These are phyloP conservation scores for Pseudocercospora fuligena DNA, from an alignment of 2,329 filamentous ascomycete genomes.

Conservation along the genomic window DNA sequence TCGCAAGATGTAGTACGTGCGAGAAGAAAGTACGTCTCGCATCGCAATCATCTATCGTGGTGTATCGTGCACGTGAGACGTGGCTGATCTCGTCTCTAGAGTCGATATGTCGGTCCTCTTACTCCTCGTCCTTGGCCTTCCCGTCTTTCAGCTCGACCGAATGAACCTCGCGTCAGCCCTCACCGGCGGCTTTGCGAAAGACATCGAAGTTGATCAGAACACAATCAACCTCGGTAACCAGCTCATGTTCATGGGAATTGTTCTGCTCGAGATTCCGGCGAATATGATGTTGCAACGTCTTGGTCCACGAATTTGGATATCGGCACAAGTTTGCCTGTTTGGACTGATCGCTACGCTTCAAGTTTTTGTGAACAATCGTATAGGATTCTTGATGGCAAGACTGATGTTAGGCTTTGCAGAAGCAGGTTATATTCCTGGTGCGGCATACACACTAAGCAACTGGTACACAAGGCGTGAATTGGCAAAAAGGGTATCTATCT, in stretches of 20 bases:
- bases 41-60: too few species aligned
- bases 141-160: constrained; percentile 59
- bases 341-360: constrained; percentile 13
- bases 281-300: constrained; percentile 51
- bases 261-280: constrained; percentile 58
- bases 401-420: constrained; percentile 14
- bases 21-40: too few species aligned
- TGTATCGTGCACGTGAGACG: too few species aligned
- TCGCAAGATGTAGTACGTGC: too few species aligned
- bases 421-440: constrained; percentile 16
- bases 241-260: constrained; percentile 58
- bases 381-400: constrained; percentile 1
- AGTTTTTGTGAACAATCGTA: not conserved
- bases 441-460: constrained; percentile 4
- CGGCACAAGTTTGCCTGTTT: constrained; percentile 11
- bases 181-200: constrained; percentile 53
- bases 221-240: constrained; percentile 60
- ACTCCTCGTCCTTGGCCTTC: constrained; percentile 55
- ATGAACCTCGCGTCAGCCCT: constrained; percentile 59
- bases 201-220: constrained; percentile 51
- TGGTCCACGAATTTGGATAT: constrained; percentile 3
- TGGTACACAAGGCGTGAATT: constrained; percentile 14
- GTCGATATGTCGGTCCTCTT: constrained; percentile 55
- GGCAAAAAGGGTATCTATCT: not conserved
- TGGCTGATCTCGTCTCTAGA: constrained; percentile 37